phyloP scores from a whole-genome alignment of 345 rosid genomes.

The Mercurialis annua region DNA sequence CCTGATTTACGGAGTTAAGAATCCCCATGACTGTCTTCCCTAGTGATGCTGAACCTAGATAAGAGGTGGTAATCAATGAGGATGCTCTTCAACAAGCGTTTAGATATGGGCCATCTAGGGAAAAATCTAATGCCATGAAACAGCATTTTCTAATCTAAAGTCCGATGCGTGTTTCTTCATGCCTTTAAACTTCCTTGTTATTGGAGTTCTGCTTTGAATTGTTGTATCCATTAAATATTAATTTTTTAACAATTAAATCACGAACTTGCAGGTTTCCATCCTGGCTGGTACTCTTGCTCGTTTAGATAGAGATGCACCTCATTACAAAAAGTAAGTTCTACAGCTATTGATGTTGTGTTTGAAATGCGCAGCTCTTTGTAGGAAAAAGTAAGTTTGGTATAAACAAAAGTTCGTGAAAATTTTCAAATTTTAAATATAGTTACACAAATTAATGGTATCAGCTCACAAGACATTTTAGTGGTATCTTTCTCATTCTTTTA shows the following conservation, averaged over 20 bases:
- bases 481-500: neutral
- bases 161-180: neutral
- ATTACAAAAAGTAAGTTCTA: slow-evolving; percentile 61
- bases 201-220: neutral
- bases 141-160: neutral
- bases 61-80: neutral
- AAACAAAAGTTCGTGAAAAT: neutral
- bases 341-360: neutral
- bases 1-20: neutral
- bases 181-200: neutral
- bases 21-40: neutral
- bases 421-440: too few relatives aligned
- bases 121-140: neutral
- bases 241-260: slow-evolving; percentile 16
- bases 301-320: slow-evolving; percentile 96
- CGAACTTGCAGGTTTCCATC: slow-evolving; percentile 68
- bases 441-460: neutral
- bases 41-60: neutral
- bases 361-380: neutral
- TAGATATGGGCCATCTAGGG: neutral
- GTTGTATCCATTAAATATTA: neutral
- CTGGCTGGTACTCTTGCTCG: slow-evolving; percentile 97
- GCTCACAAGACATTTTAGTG: neutral
- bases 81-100: neutral
- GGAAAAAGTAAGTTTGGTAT: neutral